Conservation (phyloP, 2,329 filamentous ascomycete species). For the Microcyclospora tardicrescens region DNA sequence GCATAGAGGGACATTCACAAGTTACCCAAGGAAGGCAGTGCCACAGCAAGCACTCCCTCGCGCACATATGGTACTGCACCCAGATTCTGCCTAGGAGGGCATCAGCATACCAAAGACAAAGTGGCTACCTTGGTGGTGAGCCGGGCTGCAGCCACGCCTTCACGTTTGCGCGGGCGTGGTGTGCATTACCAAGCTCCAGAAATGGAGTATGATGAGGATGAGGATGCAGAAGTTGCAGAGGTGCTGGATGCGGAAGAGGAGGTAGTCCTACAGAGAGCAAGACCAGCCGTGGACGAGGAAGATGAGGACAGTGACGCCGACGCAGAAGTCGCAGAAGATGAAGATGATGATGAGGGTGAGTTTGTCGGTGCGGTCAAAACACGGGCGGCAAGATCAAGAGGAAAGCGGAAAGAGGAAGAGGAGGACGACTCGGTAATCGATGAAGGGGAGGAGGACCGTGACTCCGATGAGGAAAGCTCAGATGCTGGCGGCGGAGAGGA, state of each 20-base stretch:
- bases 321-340: slow-evolving; percentile 38
- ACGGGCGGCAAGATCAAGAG: slow-evolving; percentile 19
- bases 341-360: slow-evolving; percentile 34
- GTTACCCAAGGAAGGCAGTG: neutral
- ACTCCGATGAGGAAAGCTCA: slow-evolving; percentile 30
- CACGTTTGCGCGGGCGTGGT: slow-evolving; percentile 21
- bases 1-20: no score
- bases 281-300: slow-evolving; percentile 21
- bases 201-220: slow-evolving; percentile 13
- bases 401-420: slow-evolving; percentile 18
- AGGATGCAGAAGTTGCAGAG: slow-evolving; percentile 17
- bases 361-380: slow-evolving; percentile 26
- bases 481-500: slow-evolving; percentile 39
- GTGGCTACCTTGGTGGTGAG: slow-evolving; percentile 23
- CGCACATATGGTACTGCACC: no score
- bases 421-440: slow-evolving; percentile 27
- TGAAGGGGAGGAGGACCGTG: slow-evolving; percentile 10
- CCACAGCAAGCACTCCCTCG: neutral
- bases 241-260: slow-evolving; percentile 13
- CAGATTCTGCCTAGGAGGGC: no score
- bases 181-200: slow-evolving; percentile 17
- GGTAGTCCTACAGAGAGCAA: slow-evolving; percentile 20
- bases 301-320: slow-evolving; percentile 31
- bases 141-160: slow-evolving; percentile 19
- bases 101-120: slow-evolving; percentile 8